Base-by-base conservation (phyloP, 2,329 filamentous ascomycete genomes). In the Penicillium concentricum region DNA sequence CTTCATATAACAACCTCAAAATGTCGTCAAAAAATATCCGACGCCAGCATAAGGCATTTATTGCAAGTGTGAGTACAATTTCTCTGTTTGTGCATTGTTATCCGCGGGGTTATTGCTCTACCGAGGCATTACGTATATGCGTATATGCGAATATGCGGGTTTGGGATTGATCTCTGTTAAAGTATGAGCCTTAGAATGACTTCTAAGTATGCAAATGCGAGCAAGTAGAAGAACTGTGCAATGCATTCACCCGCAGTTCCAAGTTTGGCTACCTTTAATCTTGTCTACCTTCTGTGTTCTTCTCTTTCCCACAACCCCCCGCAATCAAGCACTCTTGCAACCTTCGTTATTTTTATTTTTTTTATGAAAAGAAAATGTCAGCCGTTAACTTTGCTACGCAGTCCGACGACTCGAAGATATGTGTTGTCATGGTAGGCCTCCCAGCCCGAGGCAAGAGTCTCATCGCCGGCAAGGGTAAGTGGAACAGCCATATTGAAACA, bases 381-480 rank as follows among this genome's bases (percentile, higher is more conserved):
- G 22, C 32, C n/a, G 38, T 48, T 59, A 55, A 57, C 50, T 79
- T 85, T 68, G 89, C 88, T 70, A 84, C 92, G 63, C 89, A 96
- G 90, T 90, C 90, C 68, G 93, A 97, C 81, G 92, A 97, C 76
- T 93, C 91, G 59, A 91, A 90, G 75, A 95, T 99, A 79, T 97
- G 93, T 76, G 92, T 99, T 63, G 92, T 99, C 69, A 97, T 99
- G 94, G 94, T 99, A 59, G 94, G 94, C 65, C 82, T 99, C 72
- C 94, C 94, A 54, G 94, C 94, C 60, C 84, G 94, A 67, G 94
- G 94, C 71, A 99, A 99, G 84, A 96, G 91, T 79, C 86, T 96
- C 75, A 97, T 99, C 73, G 93, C 94, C 66, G 92, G 96, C 71
- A 97, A 97, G 85, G 92, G 92, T 94, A 81, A 70, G 80, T 73